Base-by-base conservation (phyloP, 768 basidiomycete species). In the Leucocoprinus sp. region DNA sequence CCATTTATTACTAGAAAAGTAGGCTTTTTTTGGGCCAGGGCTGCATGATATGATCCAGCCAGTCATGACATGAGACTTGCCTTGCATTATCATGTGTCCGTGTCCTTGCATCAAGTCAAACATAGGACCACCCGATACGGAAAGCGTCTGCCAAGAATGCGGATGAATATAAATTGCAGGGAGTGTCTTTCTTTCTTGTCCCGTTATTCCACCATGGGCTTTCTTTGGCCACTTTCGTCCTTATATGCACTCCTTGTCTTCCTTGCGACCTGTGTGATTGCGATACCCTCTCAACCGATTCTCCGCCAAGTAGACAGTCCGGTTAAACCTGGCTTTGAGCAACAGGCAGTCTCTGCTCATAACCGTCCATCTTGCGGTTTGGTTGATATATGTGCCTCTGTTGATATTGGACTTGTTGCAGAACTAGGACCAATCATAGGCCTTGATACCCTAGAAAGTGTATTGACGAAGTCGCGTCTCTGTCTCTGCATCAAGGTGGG, bases 401-500 rank as follows among this genome's bases (percentile, higher is more conserved):
- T 53, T 23, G 51, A 59, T 39, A 45, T 55, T 9, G 39, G 59
- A 40, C 53, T 63, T 37, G 49, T 56, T 35, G 57, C 57, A 51
- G 43, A 57, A 44, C 40, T 49, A 27, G 49, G 55, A 34, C 47
- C 52, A 40, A 34, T 62, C 23, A 53, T 60, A 28, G 54, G 50
- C 28, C 55, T 57, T 22, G 54, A 46, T 14, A 36, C 57, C 17
- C 54, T 61, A 12, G 54, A 50, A 17, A 49, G 50, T 17, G 48
- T 57, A 18, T 49, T 45, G 34, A 45, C 58, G 12, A 50, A 59
- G 6, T 44, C 63, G 37, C 47, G 63, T 33, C 55, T 68, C 15
- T 71, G 69, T 52, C 52, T 72, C 7, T 72, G 70, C 51, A 54
- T 69, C 19, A 65, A 69, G 56, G 69, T 69, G 28, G 19, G 60